Conservation (phyloP, 2,329 filamentous ascomycete species). For the Aspergillus phoenicis region DNA sequence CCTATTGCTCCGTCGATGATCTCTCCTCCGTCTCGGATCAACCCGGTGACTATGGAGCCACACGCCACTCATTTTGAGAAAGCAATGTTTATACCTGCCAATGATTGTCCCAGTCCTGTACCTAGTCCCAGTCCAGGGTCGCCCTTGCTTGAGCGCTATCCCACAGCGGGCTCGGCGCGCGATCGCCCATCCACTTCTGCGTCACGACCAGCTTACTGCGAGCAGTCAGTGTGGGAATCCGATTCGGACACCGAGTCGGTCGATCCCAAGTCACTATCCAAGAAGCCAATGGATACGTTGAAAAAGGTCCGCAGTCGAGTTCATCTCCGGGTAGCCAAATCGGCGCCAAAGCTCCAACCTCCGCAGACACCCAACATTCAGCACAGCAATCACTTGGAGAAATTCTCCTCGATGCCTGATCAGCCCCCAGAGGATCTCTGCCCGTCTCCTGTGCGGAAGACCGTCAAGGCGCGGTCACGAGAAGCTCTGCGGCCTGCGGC, state of each 20-base stretch:
- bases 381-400: constrained; percentile 25
- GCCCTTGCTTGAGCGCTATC: constrained; percentile 34
- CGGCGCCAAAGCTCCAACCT: constrained; percentile 37
- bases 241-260: constrained; percentile 42
- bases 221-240: constrained; percentile 46
- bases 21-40: constrained; percentile 40
- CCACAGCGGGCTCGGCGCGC: constrained; percentile 29
- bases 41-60: constrained; percentile 43
- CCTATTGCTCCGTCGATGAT: constrained; percentile 44
- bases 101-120: constrained; percentile 40
- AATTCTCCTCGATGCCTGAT: constrained; percentile 35
- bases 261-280: constrained; percentile 38
- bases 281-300: constrained; percentile 42
- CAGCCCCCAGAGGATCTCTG: constrained; percentile 20
- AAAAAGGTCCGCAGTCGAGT: constrained; percentile 45
- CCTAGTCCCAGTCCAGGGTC: constrained; percentile 37
- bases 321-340: constrained; percentile 43
- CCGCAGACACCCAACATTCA: constrained; percentile 20
- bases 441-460: constrained; percentile 21
- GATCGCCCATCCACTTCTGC: constrained; percentile 38
- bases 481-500: constrained; percentile 30
- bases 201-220: constrained; percentile 33
- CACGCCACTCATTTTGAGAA: constrained; percentile 43
- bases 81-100: constrained; percentile 44
- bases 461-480: constrained; percentile 25